Evolutionary conservation across 768 basidiomycete species (phyloP).

Genomic region (Lactarius sp.): DNA sequence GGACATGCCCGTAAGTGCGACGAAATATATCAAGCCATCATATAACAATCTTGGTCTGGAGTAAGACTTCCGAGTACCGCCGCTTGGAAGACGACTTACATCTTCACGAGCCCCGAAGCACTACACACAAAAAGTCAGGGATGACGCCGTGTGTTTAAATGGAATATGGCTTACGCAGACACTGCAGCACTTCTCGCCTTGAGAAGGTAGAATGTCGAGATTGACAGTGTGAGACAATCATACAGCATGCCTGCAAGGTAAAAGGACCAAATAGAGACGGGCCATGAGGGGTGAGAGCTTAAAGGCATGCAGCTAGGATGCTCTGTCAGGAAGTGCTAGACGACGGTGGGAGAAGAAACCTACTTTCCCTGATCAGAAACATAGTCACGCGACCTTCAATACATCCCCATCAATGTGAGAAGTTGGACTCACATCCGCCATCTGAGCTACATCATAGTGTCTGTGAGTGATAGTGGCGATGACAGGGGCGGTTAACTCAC

Average conservation of each 20-base stretch:
- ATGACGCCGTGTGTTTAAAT: conserved; percentile 9
- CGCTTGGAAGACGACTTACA: no score
- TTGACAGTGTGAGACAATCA: conserved; percentile 46
- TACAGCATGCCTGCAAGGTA: conserved; percentile 56
- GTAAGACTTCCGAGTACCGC: no score
- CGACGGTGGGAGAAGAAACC: conserved; percentile 12
- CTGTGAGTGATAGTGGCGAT: conserved; percentile 1
- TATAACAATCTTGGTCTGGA: no score
- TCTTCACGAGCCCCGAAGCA: no score
- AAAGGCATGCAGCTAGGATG: conserved; percentile 44
- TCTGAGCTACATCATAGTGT: conserved; percentile 16
- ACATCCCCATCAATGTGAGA: not conserved
- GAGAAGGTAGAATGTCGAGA: conserved; percentile 33
- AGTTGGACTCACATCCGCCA: not conserved
- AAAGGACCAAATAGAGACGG: conserved; percentile 49
- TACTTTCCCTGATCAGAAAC: conserved; percentile 35
- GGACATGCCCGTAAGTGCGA: no score
- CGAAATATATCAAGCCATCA: no score
- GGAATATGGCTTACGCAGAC: no score
- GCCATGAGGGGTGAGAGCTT: conserved; percentile 23
- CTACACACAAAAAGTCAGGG: not conserved
- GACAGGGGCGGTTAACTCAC: conserved; percentile 20
- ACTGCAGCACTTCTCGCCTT: conserved; percentile 35
- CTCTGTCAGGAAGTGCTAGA: not conserved
- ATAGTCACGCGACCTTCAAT: not conserved